Conservation (phyloP, 208 protist species). For the Acanthamoeba castellanii region DNA sequence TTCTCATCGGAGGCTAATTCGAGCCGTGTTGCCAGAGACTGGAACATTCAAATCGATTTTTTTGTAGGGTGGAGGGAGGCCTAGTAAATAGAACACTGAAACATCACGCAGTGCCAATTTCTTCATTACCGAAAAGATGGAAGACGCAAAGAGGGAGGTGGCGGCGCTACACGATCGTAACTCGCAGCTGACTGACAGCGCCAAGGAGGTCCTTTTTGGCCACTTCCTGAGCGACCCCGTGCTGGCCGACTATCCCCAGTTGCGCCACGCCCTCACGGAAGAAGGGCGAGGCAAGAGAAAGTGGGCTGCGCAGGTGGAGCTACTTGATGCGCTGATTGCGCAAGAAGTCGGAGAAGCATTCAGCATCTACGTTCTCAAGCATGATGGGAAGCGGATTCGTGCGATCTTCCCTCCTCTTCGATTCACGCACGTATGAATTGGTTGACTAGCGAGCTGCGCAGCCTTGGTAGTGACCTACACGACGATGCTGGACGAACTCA, state of each 20-base stretch:
- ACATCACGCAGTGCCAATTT: too few relatives aligned
- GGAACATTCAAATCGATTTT: not conserved
- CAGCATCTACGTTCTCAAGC: not conserved
- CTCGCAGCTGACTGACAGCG: not conserved
- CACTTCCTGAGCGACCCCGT: not conserved
- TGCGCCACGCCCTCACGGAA: not conserved
- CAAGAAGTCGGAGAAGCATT: not conserved
- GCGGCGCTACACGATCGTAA: not conserved
- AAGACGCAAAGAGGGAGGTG: not conserved
- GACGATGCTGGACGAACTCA: not conserved
- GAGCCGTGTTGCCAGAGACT: not conserved
- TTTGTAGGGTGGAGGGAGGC: not conserved
- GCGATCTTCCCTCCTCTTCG: not conserved
- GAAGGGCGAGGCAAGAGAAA: not conserved
- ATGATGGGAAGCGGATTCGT: constrained; percentile 23
- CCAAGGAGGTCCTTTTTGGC: not conserved
- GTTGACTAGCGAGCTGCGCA: not conserved
- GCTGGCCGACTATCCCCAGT: not conserved
- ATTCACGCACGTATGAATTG: not conserved
- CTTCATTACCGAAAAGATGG: not conserved
- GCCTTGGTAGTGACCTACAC: not conserved
- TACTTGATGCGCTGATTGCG: not conserved
- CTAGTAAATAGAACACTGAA: not conserved
- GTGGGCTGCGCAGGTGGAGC: not conserved
- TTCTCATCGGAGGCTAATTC: constrained; percentile 87